These are phyloP conservation scores for Dactylella cylindrospora DNA, from an alignment of 2,329 filamentous ascomycete species.

Conservation along the genomic window DNA sequence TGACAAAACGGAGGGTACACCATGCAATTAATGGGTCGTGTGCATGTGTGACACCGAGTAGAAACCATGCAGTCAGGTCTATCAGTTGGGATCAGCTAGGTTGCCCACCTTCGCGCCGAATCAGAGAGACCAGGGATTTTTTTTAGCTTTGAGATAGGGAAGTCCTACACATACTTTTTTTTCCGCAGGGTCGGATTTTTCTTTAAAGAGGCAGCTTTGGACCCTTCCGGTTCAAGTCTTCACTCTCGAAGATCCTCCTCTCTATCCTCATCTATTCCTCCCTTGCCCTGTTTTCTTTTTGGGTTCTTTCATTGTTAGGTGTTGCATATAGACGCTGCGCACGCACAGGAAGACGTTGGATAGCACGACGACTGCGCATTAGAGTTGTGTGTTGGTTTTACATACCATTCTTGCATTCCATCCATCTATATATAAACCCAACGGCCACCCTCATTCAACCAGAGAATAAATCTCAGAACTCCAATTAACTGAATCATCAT, in stretches of 20 bases:
- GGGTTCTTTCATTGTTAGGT: too few species aligned
- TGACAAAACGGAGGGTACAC: slow-evolving; percentile 12
- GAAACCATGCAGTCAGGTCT: slow-evolving; percentile 32
- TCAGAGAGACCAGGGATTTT: slow-evolving; percentile 5
- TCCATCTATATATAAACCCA: neutral
- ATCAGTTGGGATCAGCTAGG: slow-evolving; percentile 29
- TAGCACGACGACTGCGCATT: neutral
- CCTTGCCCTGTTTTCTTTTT: too few species aligned
- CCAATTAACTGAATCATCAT: slow-evolving; percentile 4
- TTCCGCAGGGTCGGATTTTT: slow-evolving; percentile 13
- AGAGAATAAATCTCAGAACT: too few species aligned
- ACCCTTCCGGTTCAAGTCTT: slow-evolving; percentile 10
- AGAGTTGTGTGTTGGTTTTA: too few species aligned
- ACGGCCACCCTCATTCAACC: neutral
- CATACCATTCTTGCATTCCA: too few species aligned
- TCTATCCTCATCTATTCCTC: too few species aligned
- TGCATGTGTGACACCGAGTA: slow-evolving; percentile 33
- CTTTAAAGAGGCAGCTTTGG: slow-evolving; percentile 44
- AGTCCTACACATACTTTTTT: neutral
- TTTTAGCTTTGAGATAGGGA: slow-evolving; percentile 21
- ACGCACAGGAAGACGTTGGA: too few species aligned
- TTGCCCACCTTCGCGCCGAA: slow-evolving; percentile 2
- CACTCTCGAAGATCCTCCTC: slow-evolving; percentile 12
- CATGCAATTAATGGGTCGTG: slow-evolving; percentile 29
- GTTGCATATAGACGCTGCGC: too few species aligned